Percentiles rank a stretch among this genome's conserved stretches.
phyloP scores from a whole-genome alignment of 129 eudicot species.

The Centaurea solstitialis region DNA sequence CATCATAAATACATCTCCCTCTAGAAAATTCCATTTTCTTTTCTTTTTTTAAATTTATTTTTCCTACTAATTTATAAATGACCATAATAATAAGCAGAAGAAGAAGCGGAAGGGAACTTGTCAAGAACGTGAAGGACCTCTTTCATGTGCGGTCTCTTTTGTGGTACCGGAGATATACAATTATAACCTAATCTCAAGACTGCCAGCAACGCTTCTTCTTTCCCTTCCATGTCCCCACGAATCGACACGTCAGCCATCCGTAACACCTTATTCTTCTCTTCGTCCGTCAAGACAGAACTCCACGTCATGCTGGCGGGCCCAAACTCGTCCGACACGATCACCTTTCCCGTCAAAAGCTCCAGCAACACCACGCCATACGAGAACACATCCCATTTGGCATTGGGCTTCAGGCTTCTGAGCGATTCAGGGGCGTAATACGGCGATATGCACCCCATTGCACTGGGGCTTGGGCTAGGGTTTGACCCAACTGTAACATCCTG shows the following conservation, averaged over 20 bases:
- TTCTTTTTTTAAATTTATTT: constrained; percentile 25
- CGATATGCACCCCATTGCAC: constrained; percentile 64
- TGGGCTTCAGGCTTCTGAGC: constrained; percentile 77
- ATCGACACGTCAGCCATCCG: constrained; percentile 87
- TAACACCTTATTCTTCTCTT: constrained; percentile 63
- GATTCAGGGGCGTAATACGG: constrained; percentile 94
- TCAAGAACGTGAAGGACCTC: constrained; percentile 84
- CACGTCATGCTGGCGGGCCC: constrained; percentile 57
- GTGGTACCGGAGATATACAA: constrained; percentile 76
- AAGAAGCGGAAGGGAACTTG: constrained; percentile 67
- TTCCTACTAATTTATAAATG: constrained; percentile 24
- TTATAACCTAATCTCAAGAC: constrained; percentile 65
- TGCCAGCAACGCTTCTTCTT: constrained; percentile 73
- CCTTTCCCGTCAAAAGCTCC: constrained; percentile 81
- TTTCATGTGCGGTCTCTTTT: constrained; percentile 94
- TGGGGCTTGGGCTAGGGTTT: constrained; percentile 89
- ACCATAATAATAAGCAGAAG: constrained; percentile 46
- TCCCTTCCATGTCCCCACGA: constrained; percentile 84
- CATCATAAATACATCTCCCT: constrained; percentile 38
- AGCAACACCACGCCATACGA: constrained; percentile 88
- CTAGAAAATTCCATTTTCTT: constrained; percentile 26
- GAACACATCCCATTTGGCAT: constrained; percentile 86
- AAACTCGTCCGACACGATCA: constrained; percentile 66
- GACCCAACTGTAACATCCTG: constrained; percentile 57
- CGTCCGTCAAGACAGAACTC: constrained; percentile 43